A percentile compares a stretch with the other conserved stretches of the same genome.
phyloP scores from a whole-genome alignment of 1,284 basidiomycete species.

The Tilletiaria anomala region DNA sequence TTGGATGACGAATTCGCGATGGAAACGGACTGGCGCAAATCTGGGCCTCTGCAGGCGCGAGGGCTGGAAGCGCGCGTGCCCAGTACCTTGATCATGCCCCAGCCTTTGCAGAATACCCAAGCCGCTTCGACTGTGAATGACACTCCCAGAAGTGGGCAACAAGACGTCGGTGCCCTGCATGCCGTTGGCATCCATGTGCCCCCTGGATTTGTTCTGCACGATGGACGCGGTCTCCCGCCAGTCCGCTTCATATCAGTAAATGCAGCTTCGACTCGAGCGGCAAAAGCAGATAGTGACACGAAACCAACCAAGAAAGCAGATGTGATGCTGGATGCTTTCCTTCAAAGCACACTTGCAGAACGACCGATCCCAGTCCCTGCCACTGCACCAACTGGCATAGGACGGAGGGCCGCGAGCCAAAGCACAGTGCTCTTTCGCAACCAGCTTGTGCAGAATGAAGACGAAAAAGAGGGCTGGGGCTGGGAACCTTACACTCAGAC shows the following conservation, averaged over 20 bases:
- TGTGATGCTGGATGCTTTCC: slow-evolving; percentile 6
- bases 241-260: slow-evolving; percentile 17
- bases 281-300: not conserved
- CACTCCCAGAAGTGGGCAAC: not conserved
- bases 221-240: slow-evolving; percentile 16
- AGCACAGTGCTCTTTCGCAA: slow-evolving; percentile 37
- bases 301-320: slow-evolving; percentile 10
- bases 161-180: not conserved
- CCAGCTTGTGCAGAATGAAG: slow-evolving; percentile 28
- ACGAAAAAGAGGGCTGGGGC: slow-evolving; percentile 37
- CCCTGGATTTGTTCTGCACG: slow-evolving; percentile 27
- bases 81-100: slow-evolving; percentile 20
- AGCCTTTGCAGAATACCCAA: slow-evolving; percentile 12
- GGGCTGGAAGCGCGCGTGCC: slow-evolving; percentile 19
- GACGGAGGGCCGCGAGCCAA: slow-evolving; percentile 27
- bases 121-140: slow-evolving; percentile 6
- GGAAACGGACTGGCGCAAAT: too few species aligned
- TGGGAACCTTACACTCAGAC: too few species aligned
- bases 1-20: too few species aligned
- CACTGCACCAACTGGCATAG: slow-evolving; percentile 25
- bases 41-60: slow-evolving; percentile 21
- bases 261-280: not conserved
- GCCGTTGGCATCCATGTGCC: slow-evolving; percentile 9
- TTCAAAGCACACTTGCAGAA: slow-evolving; percentile 2
- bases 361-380: slow-evolving; percentile 10